phyloP scores from a whole-genome alignment of 2,329 filamentous ascomycete genomes.

The Tetracladium maxilliforme region DNA sequence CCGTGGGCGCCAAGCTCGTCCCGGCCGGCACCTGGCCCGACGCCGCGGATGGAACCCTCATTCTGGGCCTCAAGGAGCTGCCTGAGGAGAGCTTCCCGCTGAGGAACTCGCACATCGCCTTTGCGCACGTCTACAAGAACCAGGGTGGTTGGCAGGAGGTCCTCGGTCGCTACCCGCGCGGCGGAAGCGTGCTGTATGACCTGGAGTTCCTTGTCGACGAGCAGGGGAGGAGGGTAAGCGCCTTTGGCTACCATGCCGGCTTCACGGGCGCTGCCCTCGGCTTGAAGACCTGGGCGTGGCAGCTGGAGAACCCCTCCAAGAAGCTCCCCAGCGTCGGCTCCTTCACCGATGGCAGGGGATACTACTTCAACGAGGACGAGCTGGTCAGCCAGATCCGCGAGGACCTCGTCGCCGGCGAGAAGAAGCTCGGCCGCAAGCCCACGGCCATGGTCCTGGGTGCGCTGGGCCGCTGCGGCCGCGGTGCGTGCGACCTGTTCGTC shows the following conservation, averaged over 20 bases:
- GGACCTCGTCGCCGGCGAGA: conserved; percentile 49
- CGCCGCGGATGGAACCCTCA: conserved; percentile 52
- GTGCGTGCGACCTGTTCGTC: conserved; percentile 67
- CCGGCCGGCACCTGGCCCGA: conserved; percentile 52
- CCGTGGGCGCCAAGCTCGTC: conserved; percentile 49
- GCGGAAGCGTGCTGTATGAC: conserved; percentile 66
- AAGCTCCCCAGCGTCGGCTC: conserved; percentile 50
- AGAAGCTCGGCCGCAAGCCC: conserved; percentile 52
- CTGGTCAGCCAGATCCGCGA: conserved; percentile 64
- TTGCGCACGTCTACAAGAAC: conserved; percentile 62
- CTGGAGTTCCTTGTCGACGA: conserved; percentile 75
- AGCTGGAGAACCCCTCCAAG: conserved; percentile 55
- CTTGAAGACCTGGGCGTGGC: conserved; percentile 71
- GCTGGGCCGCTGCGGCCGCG: conserved; percentile 69
- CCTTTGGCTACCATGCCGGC: conserved; percentile 52
- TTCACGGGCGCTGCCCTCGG: conserved; percentile 61
- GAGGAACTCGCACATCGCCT: conserved; percentile 58
- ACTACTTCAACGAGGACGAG: conserved; percentile 62
- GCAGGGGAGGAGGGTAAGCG: conserved; percentile 46
- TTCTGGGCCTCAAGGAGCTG: conserved; percentile 67
- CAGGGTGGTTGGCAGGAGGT: conserved; percentile 69
- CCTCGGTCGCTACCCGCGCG: conserved; percentile 64
- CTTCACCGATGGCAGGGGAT: conserved; percentile 21
- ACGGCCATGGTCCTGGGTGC: conserved; percentile 75
- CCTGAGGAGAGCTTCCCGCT: conserved; percentile 58